Base-by-base conservation (phyloP, 208 protist species). In the Herpetomonas tarakana region DNA sequence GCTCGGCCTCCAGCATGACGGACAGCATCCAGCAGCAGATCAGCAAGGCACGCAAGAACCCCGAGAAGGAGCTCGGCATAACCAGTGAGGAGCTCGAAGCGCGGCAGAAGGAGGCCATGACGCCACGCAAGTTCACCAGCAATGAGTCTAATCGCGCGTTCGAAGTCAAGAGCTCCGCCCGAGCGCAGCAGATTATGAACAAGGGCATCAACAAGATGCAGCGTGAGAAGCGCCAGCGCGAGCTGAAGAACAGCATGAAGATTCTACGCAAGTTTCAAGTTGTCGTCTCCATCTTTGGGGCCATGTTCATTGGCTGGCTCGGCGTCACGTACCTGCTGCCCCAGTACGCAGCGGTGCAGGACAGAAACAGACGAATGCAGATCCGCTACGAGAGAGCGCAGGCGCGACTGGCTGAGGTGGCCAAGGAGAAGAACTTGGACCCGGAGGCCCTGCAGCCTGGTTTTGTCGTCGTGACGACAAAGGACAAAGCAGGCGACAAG, bases 171-270 rank as follows among this genome's bases (percentile, higher is more conserved):
- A 92, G 88, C 70, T 86, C 83, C 18, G 69, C 88, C 12, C 76
- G 88, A 14, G 84, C 88, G 29, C 84, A 92, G 70, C 88, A 94
- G 65, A 88, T 94, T 28, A 84, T 94, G 82, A 83, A 78, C 45
- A 56, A 74, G 16, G 88, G 88, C 16, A 59, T 92, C 18, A 62
- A 80, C 39, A 73, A 69, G 52, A 63, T 52, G n/a, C 80, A 91
- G 68, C 79, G 74, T 2, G 76, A 85, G 62, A 89, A 82, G 58
- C 74, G 84, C 7, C 58, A 81, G 66, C 71, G 55, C 28, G 76
- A 87, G 21, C 65, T 92, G 29, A 62, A 72, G 26, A 68, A 67
- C 53, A 87, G 70, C 45, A 74, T 88, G 73, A 56, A 63, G 27
- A 57, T 83, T 51, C 49, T 92, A 31, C 70, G 74, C 16, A 75